Evolutionary conservation across 495 filamentous ascomycete species (phyloP), one percentile per base, ranked within the genome.

Genomic region (Penicillium paxilli): DNA sequence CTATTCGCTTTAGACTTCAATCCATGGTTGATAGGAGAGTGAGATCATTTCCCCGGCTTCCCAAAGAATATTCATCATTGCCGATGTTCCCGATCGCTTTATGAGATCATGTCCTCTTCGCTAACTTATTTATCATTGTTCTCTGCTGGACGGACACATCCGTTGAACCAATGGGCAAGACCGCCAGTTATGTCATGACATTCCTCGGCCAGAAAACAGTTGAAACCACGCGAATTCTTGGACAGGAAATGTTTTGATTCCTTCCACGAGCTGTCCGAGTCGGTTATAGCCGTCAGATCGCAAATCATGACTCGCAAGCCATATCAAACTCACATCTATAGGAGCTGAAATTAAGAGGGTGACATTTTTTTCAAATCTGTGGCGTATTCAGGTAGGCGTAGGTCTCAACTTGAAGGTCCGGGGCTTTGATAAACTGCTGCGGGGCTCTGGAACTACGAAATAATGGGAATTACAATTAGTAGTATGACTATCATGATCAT

Each of bases 1-100:
- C 9, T 12, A 21, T 42, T 5, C 19, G 40, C 9, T 19, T 10
- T 22, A 10, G 6, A 12, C 21, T 26, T 12, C 21, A 48, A 59
- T 41, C 57, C 57, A 51, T 59, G 57, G 57, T 25, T 52, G 19
- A 16, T 21, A 9, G n/a, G 20, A 19, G 16, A 5, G 48, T 59
- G 57, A 59, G 48, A 20, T 59, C 57, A 59, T 55, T 38, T 32
- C 44, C 49, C 46, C 52, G 28, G 40, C 23, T 42, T 24, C 20
- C 20, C 21, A 12, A 14, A 22, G 19, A 9, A 14, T 20, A 42
- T 42, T 20, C 17, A 11, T 33, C 44, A 24, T 14, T 48, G 40
- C 52, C 57, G 57, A 45, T 23, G 42, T 20, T 55, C 47, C 52
- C 57, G 57, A 44, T 37, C 17, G 23, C 48, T 54, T 38, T 37